These are phyloP conservation scores for Zoysia pacifica DNA, from an alignment of 176 grass and related monocot genomes.

Conservation along the genomic window DNA sequence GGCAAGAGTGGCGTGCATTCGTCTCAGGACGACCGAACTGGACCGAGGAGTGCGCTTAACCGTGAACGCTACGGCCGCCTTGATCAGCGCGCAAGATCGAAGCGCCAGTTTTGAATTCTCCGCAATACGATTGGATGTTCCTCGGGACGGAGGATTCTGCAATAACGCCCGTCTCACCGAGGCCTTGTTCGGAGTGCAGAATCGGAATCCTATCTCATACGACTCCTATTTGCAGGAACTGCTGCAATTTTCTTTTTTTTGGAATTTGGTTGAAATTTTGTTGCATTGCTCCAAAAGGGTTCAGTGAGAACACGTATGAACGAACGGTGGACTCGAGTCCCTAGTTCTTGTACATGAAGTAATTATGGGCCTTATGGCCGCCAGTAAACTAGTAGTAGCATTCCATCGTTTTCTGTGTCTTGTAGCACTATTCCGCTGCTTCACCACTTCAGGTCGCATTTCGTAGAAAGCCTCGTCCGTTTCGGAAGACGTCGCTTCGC, in stretches of 20 bases:
- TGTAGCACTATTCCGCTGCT: not conserved
- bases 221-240: not conserved
- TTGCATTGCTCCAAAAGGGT: not conserved
- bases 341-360: not conserved
- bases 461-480: not conserved
- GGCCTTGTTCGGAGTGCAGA: not conserved
- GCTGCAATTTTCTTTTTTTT: not conserved
- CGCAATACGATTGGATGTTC: not conserved
- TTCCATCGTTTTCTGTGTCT: not conserved
- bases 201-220: not conserved
- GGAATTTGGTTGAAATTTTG: not conserved
- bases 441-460: not conserved
- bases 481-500: slow-evolving; percentile 9
- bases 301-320: not conserved
- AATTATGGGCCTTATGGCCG: not conserved
- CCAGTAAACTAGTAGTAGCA: not conserved
- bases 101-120: slow-evolving; percentile 4
- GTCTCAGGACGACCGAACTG: not conserved
- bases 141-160: not conserved
- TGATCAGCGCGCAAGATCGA: too few species aligned
- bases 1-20: not conserved
- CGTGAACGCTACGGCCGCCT: too few species aligned
- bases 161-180: not conserved
- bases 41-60: not conserved
- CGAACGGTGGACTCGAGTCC: not conserved